Conservation (phyloP, 1,284 basidiomycete genomes). For the Papiliotrema laurentii region DNA sequence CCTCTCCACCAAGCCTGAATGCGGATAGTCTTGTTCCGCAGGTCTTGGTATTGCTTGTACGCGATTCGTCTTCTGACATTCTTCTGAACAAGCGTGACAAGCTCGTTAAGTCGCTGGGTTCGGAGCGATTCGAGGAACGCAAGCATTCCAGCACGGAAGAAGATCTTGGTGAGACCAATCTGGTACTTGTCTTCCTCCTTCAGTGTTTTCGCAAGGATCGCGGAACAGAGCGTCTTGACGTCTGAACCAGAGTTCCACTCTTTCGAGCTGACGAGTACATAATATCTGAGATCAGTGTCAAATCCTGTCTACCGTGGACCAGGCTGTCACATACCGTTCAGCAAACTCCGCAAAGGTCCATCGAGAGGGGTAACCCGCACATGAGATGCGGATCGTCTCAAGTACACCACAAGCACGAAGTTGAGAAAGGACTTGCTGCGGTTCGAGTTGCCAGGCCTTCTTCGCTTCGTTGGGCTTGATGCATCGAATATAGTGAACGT, state of each 20-base stretch:
- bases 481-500: constrained; percentile 98
- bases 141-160: constrained; percentile 98
- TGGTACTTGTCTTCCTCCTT: constrained; percentile 96
- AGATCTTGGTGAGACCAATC: constrained; percentile 94
- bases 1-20: constrained; percentile 95
- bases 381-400: constrained; percentile 98
- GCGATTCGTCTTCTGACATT: constrained; percentile 85
- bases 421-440: constrained; percentile 93
- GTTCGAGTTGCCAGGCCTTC: constrained; percentile 92
- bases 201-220: constrained; percentile 80
- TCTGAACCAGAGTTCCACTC: constrained; percentile 72
- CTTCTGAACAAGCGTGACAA: constrained; percentile 96
- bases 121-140: constrained; percentile 92
- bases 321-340: constrained; percentile 66
- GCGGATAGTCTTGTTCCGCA: constrained; percentile 70
- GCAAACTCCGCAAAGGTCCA: constrained; percentile 99
- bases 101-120: constrained; percentile 76
- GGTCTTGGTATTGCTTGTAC: constrained; percentile 69
- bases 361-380: constrained; percentile 96
- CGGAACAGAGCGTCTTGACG: constrained; percentile 73
- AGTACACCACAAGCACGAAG: constrained; percentile 97
- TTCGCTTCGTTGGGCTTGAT: constrained; percentile 99
- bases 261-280: constrained; percentile 86
- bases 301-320: neutral
- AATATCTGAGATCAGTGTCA: constrained; percentile 62